Conservation (phyloP, 2,329 filamentous ascomycete genomes). For the Diaporthe nobilis region DNA sequence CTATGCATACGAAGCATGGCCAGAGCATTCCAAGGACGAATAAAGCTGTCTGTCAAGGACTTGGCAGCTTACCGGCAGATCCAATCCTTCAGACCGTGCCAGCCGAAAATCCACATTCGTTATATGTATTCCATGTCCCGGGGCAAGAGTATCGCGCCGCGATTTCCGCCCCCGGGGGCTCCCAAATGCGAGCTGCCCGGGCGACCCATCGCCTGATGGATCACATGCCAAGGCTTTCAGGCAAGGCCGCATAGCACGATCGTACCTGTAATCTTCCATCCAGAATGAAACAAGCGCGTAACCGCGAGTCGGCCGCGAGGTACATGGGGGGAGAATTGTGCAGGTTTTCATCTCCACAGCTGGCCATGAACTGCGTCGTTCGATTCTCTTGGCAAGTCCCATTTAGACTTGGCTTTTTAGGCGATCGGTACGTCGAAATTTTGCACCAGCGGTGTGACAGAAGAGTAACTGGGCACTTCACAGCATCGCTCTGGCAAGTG, state of each 20-base stretch:
- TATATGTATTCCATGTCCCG: too few relatives aligned
- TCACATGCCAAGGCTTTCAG: neutral
- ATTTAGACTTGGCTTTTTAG: slow-evolving; percentile 16
- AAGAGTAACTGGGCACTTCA: neutral
- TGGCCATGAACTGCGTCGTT: neutral
- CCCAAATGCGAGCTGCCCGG: neutral
- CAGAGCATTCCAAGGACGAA: neutral
- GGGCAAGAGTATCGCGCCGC: neutral
- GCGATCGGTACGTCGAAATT: neutral
- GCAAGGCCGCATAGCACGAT: too few relatives aligned
- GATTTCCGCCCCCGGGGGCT: neutral
- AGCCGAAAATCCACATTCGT: neutral
- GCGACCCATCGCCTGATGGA: neutral
- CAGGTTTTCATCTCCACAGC: neutral
- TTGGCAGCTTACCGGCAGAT: neutral
- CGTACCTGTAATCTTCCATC: neutral
- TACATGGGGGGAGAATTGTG: neutral
- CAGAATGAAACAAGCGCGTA: neutral
- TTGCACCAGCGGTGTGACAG: slow-evolving; percentile 11
- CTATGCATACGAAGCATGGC: neutral
- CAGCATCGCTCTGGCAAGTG: neutral
- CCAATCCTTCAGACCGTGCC: neutral
- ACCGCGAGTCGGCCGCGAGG: neutral
- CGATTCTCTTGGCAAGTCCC: slow-evolving; percentile 11
- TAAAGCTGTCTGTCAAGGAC: neutral